Conservation (phyloP, 768 basidiomycete genomes). For the Peribolospora kevripleyi region DNA sequence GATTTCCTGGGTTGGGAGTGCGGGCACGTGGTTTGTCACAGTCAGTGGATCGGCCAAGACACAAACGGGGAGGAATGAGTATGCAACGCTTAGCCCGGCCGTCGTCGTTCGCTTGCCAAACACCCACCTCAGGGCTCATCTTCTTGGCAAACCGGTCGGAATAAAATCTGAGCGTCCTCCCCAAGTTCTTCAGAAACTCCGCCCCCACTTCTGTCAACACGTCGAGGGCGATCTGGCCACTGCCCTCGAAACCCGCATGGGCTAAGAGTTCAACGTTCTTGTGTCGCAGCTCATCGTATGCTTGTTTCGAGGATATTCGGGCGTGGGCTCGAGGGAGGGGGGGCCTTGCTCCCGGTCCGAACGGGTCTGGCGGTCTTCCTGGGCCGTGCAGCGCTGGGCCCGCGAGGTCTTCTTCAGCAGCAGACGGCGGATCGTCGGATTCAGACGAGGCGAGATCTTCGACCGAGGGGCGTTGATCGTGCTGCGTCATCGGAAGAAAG, state of each 20-base stretch:
- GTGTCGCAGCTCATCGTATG: no score
- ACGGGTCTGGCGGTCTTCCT: no score
- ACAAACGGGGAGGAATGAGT: not conserved
- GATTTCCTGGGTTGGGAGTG: slow-evolving; percentile 42
- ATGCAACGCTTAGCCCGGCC: slow-evolving; percentile 1
- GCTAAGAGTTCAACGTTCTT: not conserved
- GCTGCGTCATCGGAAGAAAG: no score
- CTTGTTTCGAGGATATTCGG: no score
- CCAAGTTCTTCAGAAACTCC: slow-evolving; percentile 65
- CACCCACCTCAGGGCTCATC: slow-evolving; percentile 62
- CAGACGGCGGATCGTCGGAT: no score
- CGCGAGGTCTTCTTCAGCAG: no score
- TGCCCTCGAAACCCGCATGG: slow-evolving; percentile 25
- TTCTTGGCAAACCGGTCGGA: slow-evolving; percentile 52
- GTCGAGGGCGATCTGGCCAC: slow-evolving; percentile 51
- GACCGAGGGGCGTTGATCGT: no score
- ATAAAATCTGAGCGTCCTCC: slow-evolving; percentile 56
- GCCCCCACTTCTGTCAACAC: slow-evolving; percentile 50
- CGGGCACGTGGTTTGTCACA: no score
- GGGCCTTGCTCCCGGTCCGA: no score
- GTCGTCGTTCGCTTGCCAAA: not conserved
- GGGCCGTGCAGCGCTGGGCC: no score
- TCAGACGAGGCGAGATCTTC: no score
- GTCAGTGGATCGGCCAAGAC: not conserved
- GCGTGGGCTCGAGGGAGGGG: no score